phyloP scores from a whole-genome alignment of 2,329 filamentous ascomycete species.

The Alternaria infectoria region DNA sequence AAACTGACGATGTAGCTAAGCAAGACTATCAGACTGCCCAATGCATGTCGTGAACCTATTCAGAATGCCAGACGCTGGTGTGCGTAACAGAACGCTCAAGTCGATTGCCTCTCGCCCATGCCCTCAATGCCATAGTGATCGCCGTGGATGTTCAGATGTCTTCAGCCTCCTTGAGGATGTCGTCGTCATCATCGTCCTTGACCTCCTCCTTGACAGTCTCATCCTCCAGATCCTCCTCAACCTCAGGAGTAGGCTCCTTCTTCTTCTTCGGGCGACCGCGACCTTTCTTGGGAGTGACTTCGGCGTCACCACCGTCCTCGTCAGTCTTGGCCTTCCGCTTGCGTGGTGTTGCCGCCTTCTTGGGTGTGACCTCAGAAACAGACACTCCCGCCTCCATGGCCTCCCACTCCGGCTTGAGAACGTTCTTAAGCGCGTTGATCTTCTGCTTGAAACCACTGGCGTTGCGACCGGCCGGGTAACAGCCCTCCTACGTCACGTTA shows the following conservation, averaged over 20 bases:
- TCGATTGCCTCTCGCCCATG: accelerated
- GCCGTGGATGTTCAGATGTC: background rate
- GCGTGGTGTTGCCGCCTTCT: conserved; percentile 10
- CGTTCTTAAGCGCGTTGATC: conserved; percentile 20
- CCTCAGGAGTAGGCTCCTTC: background rate
- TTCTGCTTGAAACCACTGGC: conserved; percentile 28
- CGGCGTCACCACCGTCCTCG: background rate
- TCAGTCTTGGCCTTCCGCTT: conserved; percentile 30
- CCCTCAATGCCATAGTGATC: background rate
- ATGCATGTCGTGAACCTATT: background rate
- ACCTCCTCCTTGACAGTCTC: background rate
- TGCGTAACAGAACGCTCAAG: background rate
- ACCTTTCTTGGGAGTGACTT: conserved; percentile 10
- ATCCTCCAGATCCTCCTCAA: background rate
- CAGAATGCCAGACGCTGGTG: background rate
- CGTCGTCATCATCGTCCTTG: background rate
- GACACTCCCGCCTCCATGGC: conserved; percentile 17
- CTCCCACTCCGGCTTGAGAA: conserved; percentile 20
- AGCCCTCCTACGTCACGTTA: conserved; percentile 19
- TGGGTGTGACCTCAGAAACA: background rate
- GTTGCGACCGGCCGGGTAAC: conserved; percentile 25
- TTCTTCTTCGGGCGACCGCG: conserved; percentile 3
- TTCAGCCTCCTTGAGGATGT: background rate
- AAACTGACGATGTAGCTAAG: background rate
- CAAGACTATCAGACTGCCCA: background rate